Evolutionary conservation across 2,329 filamentous ascomycete species (phyloP), one percentile per base, ranked within the genome.

Genomic region (Colletotrichum destructivum): DNA sequence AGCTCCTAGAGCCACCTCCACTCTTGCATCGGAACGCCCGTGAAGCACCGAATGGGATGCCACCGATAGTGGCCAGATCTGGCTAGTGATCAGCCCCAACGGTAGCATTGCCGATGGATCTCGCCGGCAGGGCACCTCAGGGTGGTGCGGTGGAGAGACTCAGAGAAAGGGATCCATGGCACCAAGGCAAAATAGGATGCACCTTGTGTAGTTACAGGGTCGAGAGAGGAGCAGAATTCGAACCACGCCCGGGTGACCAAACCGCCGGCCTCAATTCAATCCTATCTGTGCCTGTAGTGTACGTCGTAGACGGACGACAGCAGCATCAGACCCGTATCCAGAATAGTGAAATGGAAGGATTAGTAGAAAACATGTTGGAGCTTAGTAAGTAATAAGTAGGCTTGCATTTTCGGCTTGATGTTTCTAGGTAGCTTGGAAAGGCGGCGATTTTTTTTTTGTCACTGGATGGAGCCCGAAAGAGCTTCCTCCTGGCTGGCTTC

Each of bases 71-170:
- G 52, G 40, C 69, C 65, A 69, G 51, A 64, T 71, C 52, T 64
- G 59, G 65, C 63, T 69, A 71, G 54, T 69, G 54, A 69, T 71
- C 69, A 54, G 69, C 69, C 56, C 46, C 59, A 64, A 56, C 59
- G 54, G 69, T 71, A 69, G 69, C 52, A 69, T 64, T 62, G 65
- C 47, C 47, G 69, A 54, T 71, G 65, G 59, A 49, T 38, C 65
- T 52, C 40, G n/a, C 65, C 59, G 59, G 59, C 47, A 69, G 69
- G 69, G 69, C 56, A 71, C 63, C 65, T 68, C 68, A 38, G 35
- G 69, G 64, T 65, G 26, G 51, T 38, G 64, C 42, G 59, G 69
- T 69, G 69, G 69, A 51, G 49, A 55, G 31, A 35, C 31, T 38
- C 35, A 38, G 35, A 49, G 38, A 47, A 47, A 35, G 35, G 44